Conservation (phyloP, 1,284 basidiomycete genomes). For the Sphagnurus paluster region DNA sequence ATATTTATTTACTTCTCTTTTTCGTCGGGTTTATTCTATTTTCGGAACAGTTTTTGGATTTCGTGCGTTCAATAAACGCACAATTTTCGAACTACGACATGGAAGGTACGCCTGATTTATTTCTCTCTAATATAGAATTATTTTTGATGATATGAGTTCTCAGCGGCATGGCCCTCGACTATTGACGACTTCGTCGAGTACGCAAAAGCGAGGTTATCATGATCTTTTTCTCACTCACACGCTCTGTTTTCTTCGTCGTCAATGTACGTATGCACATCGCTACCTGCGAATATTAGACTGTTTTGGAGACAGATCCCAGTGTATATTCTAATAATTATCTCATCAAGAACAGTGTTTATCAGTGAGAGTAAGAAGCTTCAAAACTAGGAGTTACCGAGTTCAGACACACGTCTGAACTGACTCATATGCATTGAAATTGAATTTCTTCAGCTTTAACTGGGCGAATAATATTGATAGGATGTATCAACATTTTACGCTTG, state of each 20-base stretch:
- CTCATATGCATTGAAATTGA: no score
- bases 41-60: constrained; percentile 69
- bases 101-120: constrained; percentile 59
- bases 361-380: no score
- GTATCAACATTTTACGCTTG: no score
- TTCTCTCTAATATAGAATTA: constrained; percentile 1
- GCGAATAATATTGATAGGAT: no score
- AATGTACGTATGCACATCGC: constrained; percentile 4
- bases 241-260: not conserved
- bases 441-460: no score
- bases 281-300: not conserved
- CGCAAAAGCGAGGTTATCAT: constrained; percentile 43
- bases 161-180: constrained; percentile 86
- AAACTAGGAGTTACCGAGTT: no score
- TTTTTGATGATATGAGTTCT: constrained; percentile 10
- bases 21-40: constrained; percentile 7
- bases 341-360: no score
- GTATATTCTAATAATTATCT: not conserved
- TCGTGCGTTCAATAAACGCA: constrained; percentile 79
- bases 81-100: constrained; percentile 83
- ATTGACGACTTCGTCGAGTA: constrained; percentile 88
- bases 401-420: no score
- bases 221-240: not conserved
- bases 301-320: not conserved
- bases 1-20: not conserved